These are phyloP conservation scores for Apostasia shenzhenica DNA, from an alignment of 106 monocot species.

Conservation along the genomic window DNA sequence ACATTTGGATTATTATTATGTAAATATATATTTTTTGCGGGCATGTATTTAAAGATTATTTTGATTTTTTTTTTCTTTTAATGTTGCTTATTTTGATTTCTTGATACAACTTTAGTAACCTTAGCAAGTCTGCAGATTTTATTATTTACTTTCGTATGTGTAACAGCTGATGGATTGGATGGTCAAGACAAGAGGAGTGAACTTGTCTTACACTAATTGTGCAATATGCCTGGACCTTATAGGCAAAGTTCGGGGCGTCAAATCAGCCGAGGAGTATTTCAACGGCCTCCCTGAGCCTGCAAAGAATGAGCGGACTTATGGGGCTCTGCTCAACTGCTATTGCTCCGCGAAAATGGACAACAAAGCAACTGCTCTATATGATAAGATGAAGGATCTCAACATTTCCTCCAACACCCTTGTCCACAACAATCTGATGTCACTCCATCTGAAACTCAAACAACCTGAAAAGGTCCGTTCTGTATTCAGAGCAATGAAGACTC, in stretches of 20 bases:
- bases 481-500: conserved; percentile 42
- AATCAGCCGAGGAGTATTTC: conserved; percentile 39
- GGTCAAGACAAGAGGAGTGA: conserved; percentile 32
- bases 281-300: conserved; percentile 22
- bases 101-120: neutral
- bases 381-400: conserved; percentile 48
- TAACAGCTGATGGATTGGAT: conserved; percentile 54
- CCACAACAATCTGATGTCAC: conserved; percentile 46
- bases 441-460: conserved; percentile 38
- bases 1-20: too few relatives aligned
- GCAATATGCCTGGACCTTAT: conserved; percentile 44
- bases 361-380: conserved; percentile 25
- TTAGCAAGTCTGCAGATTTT: too few relatives aligned
- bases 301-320: conserved; percentile 33
- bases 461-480: conserved; percentile 28
- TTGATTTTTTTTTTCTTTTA: neutral
- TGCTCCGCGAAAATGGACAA: conserved; percentile 28
- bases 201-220: conserved; percentile 21
- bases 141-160: neutral
- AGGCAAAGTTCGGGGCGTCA: conserved; percentile 27
- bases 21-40: too few relatives aligned
- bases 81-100: neutral
- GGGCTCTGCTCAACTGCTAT: conserved; percentile 42
- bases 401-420: conserved; percentile 31
- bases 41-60: too few relatives aligned